Conservation (phyloP, 1,284 basidiomycete species). For the Cutaneotrichosporon dermatis region DNA sequence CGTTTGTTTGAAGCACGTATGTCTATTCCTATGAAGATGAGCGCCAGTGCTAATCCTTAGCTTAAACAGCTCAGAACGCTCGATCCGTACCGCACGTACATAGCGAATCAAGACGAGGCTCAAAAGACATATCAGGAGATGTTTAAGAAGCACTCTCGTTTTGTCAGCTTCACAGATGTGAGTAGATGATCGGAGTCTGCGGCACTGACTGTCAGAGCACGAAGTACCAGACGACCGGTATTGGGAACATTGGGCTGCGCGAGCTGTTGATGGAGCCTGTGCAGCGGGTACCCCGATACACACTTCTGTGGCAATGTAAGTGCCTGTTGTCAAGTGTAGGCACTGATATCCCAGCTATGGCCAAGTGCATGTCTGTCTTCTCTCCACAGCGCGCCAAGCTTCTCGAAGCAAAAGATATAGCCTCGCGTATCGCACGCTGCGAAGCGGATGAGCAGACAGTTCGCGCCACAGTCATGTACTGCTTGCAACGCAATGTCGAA, state of each 20-base stretch:
- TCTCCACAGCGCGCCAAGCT: slow-evolving; percentile 77
- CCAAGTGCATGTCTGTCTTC: slow-evolving; percentile 72
- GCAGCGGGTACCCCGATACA: slow-evolving; percentile 96
- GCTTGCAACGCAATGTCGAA: slow-evolving; percentile 77
- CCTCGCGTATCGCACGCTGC: slow-evolving; percentile 84
- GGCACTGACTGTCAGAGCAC: slow-evolving; percentile 60
- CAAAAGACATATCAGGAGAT: slow-evolving; percentile 83
- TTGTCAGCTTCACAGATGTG: slow-evolving; percentile 60
- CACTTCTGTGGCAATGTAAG: slow-evolving; percentile 74
- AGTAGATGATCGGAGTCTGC: no score
- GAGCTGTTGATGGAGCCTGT: slow-evolving; percentile 99
- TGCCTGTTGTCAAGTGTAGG: neutral
- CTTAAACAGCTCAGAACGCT: slow-evolving; percentile 76
- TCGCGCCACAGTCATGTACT: slow-evolving; percentile 82
- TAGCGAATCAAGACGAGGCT: slow-evolving; percentile 87
- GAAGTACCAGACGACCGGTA: slow-evolving; percentile 79
- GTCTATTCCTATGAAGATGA: slow-evolving; percentile 17
- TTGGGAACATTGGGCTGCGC: slow-evolving; percentile 78
- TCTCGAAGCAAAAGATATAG: slow-evolving; percentile 76
- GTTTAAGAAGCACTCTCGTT: slow-evolving; percentile 66
- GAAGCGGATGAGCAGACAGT: slow-evolving; percentile 89
- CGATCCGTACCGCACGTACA: slow-evolving; percentile 86
- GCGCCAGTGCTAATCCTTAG: slow-evolving; percentile 23
- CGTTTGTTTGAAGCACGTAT: slow-evolving; percentile 69
- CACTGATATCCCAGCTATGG: slow-evolving; percentile 55